phyloP scores from a whole-genome alignment of 305 asterid species.

The Fraxinus sp. region DNA sequence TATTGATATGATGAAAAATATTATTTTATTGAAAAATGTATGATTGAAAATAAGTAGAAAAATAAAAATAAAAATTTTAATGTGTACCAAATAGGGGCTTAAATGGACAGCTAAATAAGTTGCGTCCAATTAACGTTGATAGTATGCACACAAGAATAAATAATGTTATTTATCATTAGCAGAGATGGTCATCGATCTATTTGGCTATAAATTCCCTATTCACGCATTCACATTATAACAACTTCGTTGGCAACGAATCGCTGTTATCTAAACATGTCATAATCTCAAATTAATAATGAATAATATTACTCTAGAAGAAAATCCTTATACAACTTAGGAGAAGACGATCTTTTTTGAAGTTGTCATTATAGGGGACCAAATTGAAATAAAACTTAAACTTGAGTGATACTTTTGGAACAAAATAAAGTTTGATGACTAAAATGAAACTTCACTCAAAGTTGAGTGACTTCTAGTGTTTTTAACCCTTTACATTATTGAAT shows the following conservation, averaged over 20 bases:
- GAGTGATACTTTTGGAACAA: not conserved
- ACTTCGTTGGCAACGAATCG: not conserved
- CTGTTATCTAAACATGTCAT: too few species aligned
- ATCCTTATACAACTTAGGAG: not conserved
- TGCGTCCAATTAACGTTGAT: not conserved
- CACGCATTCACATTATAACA: not conserved
- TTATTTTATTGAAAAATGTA: too few species aligned
- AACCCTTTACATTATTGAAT: constrained; percentile 29
- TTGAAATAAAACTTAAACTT: not conserved
- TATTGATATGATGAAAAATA: too few species aligned
- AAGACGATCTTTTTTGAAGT: not conserved
- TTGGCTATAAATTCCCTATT: not conserved
- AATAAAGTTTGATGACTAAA: not conserved
- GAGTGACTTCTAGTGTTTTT: not conserved
- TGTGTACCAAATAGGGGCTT: too few species aligned
- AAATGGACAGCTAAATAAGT: not conserved
- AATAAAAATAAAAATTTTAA: too few species aligned
- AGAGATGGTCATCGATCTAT: not conserved
- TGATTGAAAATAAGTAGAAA: too few species aligned
- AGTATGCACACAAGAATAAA: not conserved
- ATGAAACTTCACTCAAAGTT: not conserved
- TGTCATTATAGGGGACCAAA: not conserved
- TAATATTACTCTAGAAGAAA: not conserved
- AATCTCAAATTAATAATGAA: too few species aligned
- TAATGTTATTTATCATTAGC: not conserved